These are phyloP conservation scores for Haplographium delicatum DNA, from an alignment of 495 filamentous ascomycete genomes.

Conservation along the genomic window DNA sequence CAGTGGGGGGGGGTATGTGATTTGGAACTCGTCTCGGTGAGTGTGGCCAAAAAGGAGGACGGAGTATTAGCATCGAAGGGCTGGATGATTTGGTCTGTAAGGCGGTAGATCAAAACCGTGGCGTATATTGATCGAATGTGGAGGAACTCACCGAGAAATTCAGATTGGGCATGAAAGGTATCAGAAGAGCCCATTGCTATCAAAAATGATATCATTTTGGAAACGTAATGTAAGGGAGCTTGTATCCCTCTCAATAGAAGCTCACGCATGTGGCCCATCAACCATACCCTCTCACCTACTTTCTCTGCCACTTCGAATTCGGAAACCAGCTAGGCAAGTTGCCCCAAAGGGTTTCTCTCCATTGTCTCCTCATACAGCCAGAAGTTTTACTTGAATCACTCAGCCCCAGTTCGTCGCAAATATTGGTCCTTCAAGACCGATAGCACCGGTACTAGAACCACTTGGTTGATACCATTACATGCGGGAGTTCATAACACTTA, in stretches of 20 bases:
- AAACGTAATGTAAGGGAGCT: too few species aligned
- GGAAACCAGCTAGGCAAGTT: conserved; percentile 44
- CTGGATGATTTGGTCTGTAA: conserved; percentile 41
- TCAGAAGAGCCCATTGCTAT: conserved; percentile 39
- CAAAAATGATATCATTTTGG: too few species aligned
- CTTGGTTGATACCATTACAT: neutral
- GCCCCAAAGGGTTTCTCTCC: conserved; percentile 42
- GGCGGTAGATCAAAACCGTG: too few species aligned
- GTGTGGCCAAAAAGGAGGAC: conserved; percentile 52
- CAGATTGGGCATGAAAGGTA: conserved; percentile 45
- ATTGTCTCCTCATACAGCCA: conserved; percentile 45
- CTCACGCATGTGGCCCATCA: conserved; percentile 50
- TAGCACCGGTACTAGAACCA: conserved; percentile 30
- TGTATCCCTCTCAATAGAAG: too few species aligned
- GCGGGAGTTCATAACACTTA: neutral
- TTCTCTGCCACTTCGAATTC: conserved; percentile 47
- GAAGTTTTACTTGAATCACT: conserved; percentile 36
- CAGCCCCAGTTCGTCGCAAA: too few species aligned
- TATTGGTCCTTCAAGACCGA: conserved; percentile 44
- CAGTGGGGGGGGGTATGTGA: conserved; percentile 44
- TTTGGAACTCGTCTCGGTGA: conserved; percentile 49
- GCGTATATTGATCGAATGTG: too few species aligned
- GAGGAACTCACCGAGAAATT: conserved; percentile 36
- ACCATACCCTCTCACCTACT: conserved; percentile 44
- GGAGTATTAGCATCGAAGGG: conserved; percentile 46